These are phyloP conservation scores for Aspergillus sp. DNA, from an alignment of 2,329 filamentous ascomycete species.

Conservation along the genomic window DNA sequence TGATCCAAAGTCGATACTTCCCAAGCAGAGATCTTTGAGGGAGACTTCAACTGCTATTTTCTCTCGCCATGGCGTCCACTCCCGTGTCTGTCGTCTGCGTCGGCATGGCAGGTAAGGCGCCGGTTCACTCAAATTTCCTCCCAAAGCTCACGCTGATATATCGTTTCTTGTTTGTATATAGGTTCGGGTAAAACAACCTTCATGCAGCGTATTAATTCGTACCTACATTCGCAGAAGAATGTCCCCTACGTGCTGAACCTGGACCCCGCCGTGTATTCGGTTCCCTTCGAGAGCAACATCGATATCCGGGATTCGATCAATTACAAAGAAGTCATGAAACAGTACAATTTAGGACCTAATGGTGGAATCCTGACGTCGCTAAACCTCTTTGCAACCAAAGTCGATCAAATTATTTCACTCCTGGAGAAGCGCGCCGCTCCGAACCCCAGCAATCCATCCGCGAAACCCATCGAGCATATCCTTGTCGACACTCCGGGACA, in stretches of 20 bases:
- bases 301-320: slow-evolving; percentile 98
- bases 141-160: not conserved
- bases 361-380: slow-evolving; percentile 91
- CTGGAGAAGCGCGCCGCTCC: slow-evolving; percentile 78
- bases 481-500: slow-evolving; percentile 93
- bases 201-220: slow-evolving; percentile 94
- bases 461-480: slow-evolving; percentile 66
- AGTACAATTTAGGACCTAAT: slow-evolving; percentile 95
- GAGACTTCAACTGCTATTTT: not conserved
- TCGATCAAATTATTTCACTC: slow-evolving; percentile 84
- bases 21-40: no score
- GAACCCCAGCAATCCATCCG: slow-evolving; percentile 36
- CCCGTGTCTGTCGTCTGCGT: slow-evolving; percentile 84
- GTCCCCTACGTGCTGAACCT: slow-evolving; percentile 95
- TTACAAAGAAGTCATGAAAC: slow-evolving; percentile 99
- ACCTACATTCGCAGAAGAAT: slow-evolving; percentile 71
- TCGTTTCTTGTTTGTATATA: slow-evolving; percentile 21
- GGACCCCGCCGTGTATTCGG: slow-evolving; percentile 84
- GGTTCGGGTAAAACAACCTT: slow-evolving; percentile 99
- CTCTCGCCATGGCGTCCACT: slow-evolving; percentile 38
- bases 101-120: slow-evolving; percentile 74
- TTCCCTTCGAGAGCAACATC: slow-evolving; percentile 95
- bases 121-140: not conserved
- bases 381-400: slow-evolving; percentile 95
- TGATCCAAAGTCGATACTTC: no score